These are phyloP conservation scores for Massariosphaeria phaeospora DNA, from an alignment of 495 filamentous ascomycete species.

Conservation along the genomic window DNA sequence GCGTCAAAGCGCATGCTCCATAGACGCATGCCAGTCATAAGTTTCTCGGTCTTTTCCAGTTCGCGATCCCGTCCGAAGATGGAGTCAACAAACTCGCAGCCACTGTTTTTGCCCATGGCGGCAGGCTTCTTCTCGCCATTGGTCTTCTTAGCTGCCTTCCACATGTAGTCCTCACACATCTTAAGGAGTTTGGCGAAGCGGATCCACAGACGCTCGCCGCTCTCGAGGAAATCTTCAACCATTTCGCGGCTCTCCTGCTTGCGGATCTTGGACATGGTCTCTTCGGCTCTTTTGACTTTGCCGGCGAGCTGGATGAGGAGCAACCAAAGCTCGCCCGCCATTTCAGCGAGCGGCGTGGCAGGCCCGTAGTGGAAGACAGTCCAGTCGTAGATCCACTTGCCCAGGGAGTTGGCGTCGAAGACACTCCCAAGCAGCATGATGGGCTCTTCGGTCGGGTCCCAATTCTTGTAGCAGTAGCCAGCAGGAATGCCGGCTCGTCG, in stretches of 20 bases:
- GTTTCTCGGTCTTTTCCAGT: slow-evolving; percentile 85
- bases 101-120: slow-evolving; percentile 86
- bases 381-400: slow-evolving; percentile 99
- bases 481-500: slow-evolving; percentile 73
- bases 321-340: slow-evolving; percentile 93
- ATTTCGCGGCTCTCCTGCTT: slow-evolving; percentile 68
- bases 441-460: slow-evolving; percentile 90
- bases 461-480: slow-evolving; percentile 97
- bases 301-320: slow-evolving; percentile 91
- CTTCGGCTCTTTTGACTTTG: slow-evolving; percentile 88
- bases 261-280: slow-evolving; percentile 70
- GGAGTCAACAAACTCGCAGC: slow-evolving; percentile 93
- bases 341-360: slow-evolving; percentile 79
- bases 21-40: slow-evolving; percentile 87
- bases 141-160: slow-evolving; percentile 65
- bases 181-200: slow-evolving; percentile 85
- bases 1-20: slow-evolving; percentile 96
- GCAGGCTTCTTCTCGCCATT: slow-evolving; percentile 54
- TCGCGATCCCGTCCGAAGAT: slow-evolving; percentile 93
- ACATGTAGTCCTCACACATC: slow-evolving; percentile 90
- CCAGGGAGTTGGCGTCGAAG: slow-evolving; percentile 94
- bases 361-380: slow-evolving; percentile 88
- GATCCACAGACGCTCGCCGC: slow-evolving; percentile 79
- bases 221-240: slow-evolving; percentile 86
- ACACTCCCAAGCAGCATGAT: slow-evolving; percentile 93